Percentiles rank a stretch among this genome's conserved stretches.
Evolutionary conservation across 1,284 basidiomycete species (phyloP).

Genomic region (Puccinia triticina): DNA sequence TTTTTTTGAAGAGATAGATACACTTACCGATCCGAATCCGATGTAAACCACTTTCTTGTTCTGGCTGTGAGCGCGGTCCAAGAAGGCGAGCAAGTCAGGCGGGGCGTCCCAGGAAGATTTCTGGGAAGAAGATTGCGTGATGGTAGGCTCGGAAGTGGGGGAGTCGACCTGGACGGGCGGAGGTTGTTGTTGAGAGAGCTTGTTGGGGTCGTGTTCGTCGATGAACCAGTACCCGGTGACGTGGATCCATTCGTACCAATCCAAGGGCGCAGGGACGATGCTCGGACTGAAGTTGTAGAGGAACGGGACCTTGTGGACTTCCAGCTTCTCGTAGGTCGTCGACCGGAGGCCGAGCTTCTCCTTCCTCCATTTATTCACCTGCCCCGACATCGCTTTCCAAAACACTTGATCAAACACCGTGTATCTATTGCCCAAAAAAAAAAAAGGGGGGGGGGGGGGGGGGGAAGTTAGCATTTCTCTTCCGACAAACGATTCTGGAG

Average conservation of each 20-base stretch:
- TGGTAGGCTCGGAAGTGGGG: slow-evolving; percentile 67
- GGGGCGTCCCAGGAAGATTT: slow-evolving; percentile 76
- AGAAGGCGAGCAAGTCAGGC: slow-evolving; percentile 75
- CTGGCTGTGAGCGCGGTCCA: slow-evolving; percentile 71
- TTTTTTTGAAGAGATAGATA: too few species aligned
- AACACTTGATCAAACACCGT: slow-evolving; percentile 97
- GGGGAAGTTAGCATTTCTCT: too few species aligned
- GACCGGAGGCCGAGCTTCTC: slow-evolving; percentile 74
- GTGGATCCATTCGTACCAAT: slow-evolving; percentile 98
- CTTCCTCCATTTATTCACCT: slow-evolving; percentile 91
- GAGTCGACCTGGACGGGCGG: slow-evolving; percentile 58
- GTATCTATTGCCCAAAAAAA: slow-evolving; percentile 67
- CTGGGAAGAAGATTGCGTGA: neutral
- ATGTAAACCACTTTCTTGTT: slow-evolving; percentile 94
- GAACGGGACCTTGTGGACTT: slow-evolving; percentile 94
- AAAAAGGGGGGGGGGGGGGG: neutral
- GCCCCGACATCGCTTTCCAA: slow-evolving; percentile 88
- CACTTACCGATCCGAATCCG: slow-evolving; percentile 79
- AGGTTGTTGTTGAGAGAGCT: slow-evolving; percentile 2
- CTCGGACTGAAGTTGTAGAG: slow-evolving; percentile 85
- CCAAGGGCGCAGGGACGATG: slow-evolving; percentile 83
- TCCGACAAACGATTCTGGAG: too few species aligned
- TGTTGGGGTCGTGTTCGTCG: slow-evolving; percentile 42
- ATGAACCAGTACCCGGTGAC: slow-evolving; percentile 68
- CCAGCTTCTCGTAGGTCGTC: slow-evolving; percentile 88